Percentiles rank a stretch among this genome's conserved stretches.
These are phyloP conservation scores for Hortiboletus flavorubellus DNA, from an alignment of 768 basidiomycete genomes.

Conservation along the genomic window DNA sequence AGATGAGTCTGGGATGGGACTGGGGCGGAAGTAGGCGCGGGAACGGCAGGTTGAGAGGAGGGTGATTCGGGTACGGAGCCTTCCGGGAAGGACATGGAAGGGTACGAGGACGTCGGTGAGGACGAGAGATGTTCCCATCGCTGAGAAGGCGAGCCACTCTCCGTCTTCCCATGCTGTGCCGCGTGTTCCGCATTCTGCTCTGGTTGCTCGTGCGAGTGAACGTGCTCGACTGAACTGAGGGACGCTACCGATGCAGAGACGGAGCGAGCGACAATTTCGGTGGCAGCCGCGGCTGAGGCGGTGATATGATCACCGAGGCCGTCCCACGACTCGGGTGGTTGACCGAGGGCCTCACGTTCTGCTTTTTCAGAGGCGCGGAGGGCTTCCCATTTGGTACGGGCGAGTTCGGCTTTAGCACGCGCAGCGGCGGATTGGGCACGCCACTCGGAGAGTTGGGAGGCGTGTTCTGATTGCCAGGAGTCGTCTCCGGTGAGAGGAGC, in stretches of 20 bases:
- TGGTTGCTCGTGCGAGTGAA: conserved; percentile 24
- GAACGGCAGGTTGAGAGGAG: conserved; percentile 21
- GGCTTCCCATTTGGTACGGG: conserved; percentile 69
- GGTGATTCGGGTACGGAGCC: conserved; percentile 52
- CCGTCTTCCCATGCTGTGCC: conserved; percentile 5
- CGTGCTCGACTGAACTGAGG: conserved; percentile 15
- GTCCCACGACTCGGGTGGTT: conserved; percentile 20
- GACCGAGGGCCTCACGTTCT: conserved; percentile 39
- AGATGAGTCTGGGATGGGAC: conserved; percentile 11
- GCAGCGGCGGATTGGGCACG: conserved; percentile 67
- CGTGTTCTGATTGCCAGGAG: conserved; percentile 65
- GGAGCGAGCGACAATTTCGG: conserved; percentile 15
- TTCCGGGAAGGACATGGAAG: conserved; percentile 76
- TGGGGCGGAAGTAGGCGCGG: conserved; percentile 13
- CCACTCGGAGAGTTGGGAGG: conserved; percentile 67
- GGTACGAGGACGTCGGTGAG: conserved; percentile 60
- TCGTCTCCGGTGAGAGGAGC: conserved; percentile 33
- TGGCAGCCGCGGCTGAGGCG: conserved; percentile 16
- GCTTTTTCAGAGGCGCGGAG: conserved; percentile 44
- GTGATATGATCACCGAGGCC: conserved; percentile 29
- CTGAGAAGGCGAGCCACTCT: conserved; percentile 38
- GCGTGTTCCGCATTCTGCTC: conserved; percentile 19
- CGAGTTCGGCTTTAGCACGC: conserved; percentile 70
- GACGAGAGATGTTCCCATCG: conserved; percentile 76
- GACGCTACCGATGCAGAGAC: conserved; percentile 20